Evolutionary conservation across 768 basidiomycete species (phyloP), one percentile per base, ranked within the genome.

Genomic region (Lanmaoa rubissima): DNA sequence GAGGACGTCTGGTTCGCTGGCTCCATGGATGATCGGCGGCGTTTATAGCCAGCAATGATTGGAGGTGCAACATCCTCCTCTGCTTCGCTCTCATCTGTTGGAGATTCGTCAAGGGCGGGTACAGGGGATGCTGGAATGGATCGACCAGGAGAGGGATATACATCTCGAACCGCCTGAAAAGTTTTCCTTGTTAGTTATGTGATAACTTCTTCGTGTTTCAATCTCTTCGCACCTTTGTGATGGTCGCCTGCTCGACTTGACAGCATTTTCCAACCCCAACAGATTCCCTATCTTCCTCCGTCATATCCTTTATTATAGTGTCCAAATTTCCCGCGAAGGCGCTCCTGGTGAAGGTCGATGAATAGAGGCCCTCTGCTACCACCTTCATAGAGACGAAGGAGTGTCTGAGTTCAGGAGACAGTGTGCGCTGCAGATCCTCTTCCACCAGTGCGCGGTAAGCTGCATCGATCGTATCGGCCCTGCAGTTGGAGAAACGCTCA

Each of bases 331-430:
- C 53, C 0, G 69, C 69, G 1, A 76, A 52, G 1, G 54, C 52
- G 7, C 71, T 78, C 49, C 69, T 65, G 0, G 50, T 49, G 14
- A 69, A 61, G 14, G 61, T 61, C 1, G 71, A 63, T 0, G 62
- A 57, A 54, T 74, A 78, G 1, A 78, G 60, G 0, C 57, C 60
- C 17, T 72, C 67, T n/a, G 72, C 74, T 2, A 14, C 55, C 0
- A 57, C 59, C 51, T 72, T 76, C 57, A 79, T 67, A 4, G 54
- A 40, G 4, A 66, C 39, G 16, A 76, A 75, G 11, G 73, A 62
- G 0, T 68, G 58, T 0, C 59, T 61, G 1, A 71, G n/a, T 1
- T 60, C 38, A 3, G 65, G 45, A 7, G 59, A 21, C 1, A 75
- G 51, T 3, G 12, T 2, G 4, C 52, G 41, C 0, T 39, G 24